Conservation (phyloP, 1,139 yeast species). For the Lodderomyces pseudojiufengensis region DNA sequence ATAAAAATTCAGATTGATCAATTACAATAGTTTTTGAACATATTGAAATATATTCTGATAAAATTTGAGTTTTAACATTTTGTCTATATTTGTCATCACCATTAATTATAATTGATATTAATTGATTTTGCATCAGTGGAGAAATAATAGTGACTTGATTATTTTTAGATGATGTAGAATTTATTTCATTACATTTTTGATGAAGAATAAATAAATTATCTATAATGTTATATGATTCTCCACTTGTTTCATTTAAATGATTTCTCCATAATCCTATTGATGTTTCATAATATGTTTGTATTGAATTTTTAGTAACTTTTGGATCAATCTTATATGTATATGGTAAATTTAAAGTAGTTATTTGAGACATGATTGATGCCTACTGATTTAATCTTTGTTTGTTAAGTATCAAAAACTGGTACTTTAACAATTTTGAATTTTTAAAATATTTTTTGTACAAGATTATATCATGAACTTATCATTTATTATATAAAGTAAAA, state of each 20-base stretch:
- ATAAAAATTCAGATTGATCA: constrained; percentile 21
- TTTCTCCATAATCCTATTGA: constrained; percentile 33
- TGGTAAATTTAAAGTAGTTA: constrained; percentile 29
- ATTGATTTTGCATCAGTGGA: constrained; percentile 18
- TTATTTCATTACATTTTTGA: constrained; percentile 16
- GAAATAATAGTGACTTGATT: constrained; percentile 4
- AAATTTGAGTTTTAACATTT: constrained; percentile 24
- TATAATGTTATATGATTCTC: constrained; percentile 15
- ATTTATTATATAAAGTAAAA: too few relatives aligned
- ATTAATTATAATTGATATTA: constrained; percentile 30
- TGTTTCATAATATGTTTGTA: constrained; percentile 26
- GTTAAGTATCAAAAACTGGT: too few relatives aligned
- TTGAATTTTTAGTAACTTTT: constrained; percentile 10
- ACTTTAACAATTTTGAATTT: too few relatives aligned
- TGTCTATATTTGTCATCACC: constrained; percentile 31
- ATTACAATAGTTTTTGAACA: constrained; percentile 32
- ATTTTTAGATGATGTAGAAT: not conserved
- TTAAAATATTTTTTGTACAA: too few relatives aligned
- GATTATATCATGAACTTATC: too few relatives aligned
- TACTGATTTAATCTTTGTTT: too few relatives aligned
- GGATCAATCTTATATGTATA: constrained; percentile 36
- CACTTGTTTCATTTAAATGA: constrained; percentile 10
- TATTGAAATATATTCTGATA: constrained; percentile 33
- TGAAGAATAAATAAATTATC: constrained; percentile 26
- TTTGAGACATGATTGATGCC: too few relatives aligned